These are phyloP conservation scores for Zygosaccharomyces pseudorouxii DNA, from an alignment of 805 yeast species.

Conservation along the genomic window DNA sequence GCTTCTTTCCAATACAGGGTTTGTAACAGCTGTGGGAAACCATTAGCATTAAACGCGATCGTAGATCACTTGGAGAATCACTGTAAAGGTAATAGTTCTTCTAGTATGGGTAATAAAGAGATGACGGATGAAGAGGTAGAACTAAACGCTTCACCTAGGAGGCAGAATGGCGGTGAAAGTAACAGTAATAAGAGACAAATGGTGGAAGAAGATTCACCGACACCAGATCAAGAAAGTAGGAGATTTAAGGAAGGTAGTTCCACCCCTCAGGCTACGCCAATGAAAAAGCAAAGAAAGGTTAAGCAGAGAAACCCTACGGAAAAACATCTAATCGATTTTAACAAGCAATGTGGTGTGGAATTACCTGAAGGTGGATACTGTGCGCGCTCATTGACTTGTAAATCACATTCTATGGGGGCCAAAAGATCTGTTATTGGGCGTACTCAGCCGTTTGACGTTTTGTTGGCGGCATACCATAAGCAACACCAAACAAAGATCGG, in stretches of 20 bases:
- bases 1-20: constrained; percentile 24
- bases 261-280: constrained; percentile 13
- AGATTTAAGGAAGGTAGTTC: constrained; percentile 13
- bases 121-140: constrained; percentile 11
- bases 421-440: constrained; percentile 93
- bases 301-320: constrained; percentile 59
- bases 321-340: constrained; percentile 75
- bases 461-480: constrained; percentile 85
- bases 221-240: constrained; percentile 19
- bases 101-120: constrained; percentile 10
- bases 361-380: constrained; percentile 92
- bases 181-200: constrained; percentile 20
- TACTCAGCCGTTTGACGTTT: constrained; percentile 84
- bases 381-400: constrained; percentile 93
- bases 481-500: constrained; percentile 88
- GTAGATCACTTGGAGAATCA: constrained; percentile 31
- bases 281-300: constrained; percentile 38
- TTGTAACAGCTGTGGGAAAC: constrained; percentile 34
- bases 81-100: constrained; percentile 19
- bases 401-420: constrained; percentile 98
- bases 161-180: constrained; percentile 10
- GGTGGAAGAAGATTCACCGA: constrained; percentile 19
- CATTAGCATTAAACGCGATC: constrained; percentile 25
- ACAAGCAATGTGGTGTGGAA: constrained; percentile 93
- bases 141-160: constrained; percentile 12